Base-by-base conservation (phyloP, 2,329 filamentous ascomycete species). In the Colletotrichum filicis region DNA sequence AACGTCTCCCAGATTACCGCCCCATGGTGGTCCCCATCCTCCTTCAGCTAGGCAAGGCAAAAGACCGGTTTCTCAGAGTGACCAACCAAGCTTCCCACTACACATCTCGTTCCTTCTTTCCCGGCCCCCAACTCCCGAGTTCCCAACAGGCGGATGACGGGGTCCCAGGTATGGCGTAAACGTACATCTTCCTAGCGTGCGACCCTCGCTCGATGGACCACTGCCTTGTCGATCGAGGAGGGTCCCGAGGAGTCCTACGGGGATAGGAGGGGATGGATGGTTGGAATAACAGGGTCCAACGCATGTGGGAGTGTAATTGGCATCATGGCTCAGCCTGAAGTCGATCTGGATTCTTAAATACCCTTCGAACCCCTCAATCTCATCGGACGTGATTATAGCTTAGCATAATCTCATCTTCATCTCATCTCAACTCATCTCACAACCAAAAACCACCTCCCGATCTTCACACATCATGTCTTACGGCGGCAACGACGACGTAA, bases 401-500 rank as follows among this genome's bases (percentile, higher is more conserved):
- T 60, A 37, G 46, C 46, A 60, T 52, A 60, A 65, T 60, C 70
- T 60, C 53, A 49, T 55, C 32, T 16, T 35, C 57, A 42, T 56
- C 24, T 24, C 19, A 42, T 55, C 24, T 30, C 19, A 73, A 24
- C 30, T 59, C 32, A 63, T 8, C 26, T 55, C 14, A 24, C 12
- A 66, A 30, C n/a, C 55, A n/a, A 30, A 14, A 61, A 4, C 56
- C 5, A 42, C 42, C 42, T 22, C 8, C 7, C 5, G 30, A 32
- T 26, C 19, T 28, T 11, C 37, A 57, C 11, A 53, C 14, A 74
- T 42, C 67, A 86, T 88, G 86, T 88, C 86, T 83, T 87, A 85
- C 83, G 80, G 82, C 78, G 79, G 82, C 75, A 82, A 85, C 82
- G 80, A 82, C 75, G 77, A 81, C 79, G 81, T 81, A 75, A 79